Base-by-base conservation (phyloP, 2,329 filamentous ascomycete genomes). In the Monosporascus sp. region DNA sequence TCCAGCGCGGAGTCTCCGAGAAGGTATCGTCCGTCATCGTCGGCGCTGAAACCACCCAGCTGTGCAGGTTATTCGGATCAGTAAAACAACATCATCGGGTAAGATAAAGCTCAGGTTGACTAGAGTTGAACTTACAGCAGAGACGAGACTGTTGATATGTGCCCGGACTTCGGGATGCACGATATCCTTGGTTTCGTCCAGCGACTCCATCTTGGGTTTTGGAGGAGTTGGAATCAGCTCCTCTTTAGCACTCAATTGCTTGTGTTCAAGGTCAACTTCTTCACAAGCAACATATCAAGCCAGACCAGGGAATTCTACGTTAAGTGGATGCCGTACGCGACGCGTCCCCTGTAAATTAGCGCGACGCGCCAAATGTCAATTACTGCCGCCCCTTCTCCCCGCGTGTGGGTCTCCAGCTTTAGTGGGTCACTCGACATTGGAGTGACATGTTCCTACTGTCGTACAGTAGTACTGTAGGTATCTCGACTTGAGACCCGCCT, bases 121-220 rank as follows among this genome's bases (percentile, higher is more conserved):
- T 36, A 46, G 14, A 46, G 14, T 46, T 47, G 61, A 56, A 80
- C 88, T 68, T 79, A 95, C 92, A 56, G 94, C 94, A 66, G 92
- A 93, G 58, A 96, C 89, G 34, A 99, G 84, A 74, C 90, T 96
- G 74, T 89, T 93, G 66, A 99, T 86, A 72, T 97, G 90, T 27
- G 92, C 91, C 67, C 92, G 87, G 64, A 97, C 90, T 75, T 96
- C 90, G 42, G 91, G 90, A 68, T 97, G 91, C 52, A 97, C 88
- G 54, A 87, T 78, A 66, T 85, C 83, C 59, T 70, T 73, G 52
- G 70, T 68, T 53, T 70, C 75, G 49, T 82, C 80, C 58, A 67
- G 68, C 54, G 74, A 64, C 68, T 85, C 82, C 83, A 86, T 85
- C 11, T 46, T 46, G 24, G n/a, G 11, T 11, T 17, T 59, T 72